Percentiles rank a stretch among this genome's conserved stretches.
Evolutionary conservation across 2,329 filamentous ascomycete species (phyloP).

Genomic region (Penicillium sp.): DNA sequence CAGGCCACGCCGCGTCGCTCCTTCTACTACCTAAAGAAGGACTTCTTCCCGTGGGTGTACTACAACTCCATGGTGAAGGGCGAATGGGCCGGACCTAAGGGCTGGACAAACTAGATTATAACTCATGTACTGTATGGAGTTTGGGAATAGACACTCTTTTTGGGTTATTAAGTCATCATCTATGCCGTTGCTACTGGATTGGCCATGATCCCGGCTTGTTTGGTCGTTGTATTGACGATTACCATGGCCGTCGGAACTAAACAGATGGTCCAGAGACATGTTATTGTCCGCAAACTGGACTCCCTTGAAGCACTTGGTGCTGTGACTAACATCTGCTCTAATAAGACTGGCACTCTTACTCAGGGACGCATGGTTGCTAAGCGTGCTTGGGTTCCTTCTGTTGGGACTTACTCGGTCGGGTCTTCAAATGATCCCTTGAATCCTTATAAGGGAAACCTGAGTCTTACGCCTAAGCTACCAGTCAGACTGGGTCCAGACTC

Average conservation of each 20-base stretch:
- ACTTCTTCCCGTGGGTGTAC: constrained; percentile 65
- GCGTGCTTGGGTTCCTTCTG: constrained; percentile 54
- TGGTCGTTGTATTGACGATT: constrained; percentile 63
- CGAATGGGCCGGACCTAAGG: constrained; percentile 57
- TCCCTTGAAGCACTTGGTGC: constrained; percentile 58
- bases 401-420: constrained; percentile 55
- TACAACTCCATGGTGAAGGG: constrained; percentile 57
- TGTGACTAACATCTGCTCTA: constrained; percentile 56
- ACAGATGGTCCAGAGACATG: constrained; percentile 53
- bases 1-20: constrained; percentile 52
- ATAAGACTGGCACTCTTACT: constrained; percentile 58
- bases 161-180: constrained; percentile 64
- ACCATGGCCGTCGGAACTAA: constrained; percentile 61
- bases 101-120: constrained; percentile 35
- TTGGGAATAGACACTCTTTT: constrained; percentile 5
- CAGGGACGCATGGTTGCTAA: constrained; percentile 61
- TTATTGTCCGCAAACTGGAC: constrained; percentile 55
- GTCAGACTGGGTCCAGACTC: constrained; percentile 26
- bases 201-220: constrained; percentile 58
- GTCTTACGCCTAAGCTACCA: constrained; percentile 35
- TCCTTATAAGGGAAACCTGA: constrained; percentile 49
- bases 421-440: constrained; percentile 54
- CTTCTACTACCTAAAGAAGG: constrained; percentile 61
- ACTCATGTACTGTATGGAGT: neutral
- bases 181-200: constrained; percentile 58